Conservation (phyloP, 129 eudicot species). For the Mikania micrantha region DNA sequence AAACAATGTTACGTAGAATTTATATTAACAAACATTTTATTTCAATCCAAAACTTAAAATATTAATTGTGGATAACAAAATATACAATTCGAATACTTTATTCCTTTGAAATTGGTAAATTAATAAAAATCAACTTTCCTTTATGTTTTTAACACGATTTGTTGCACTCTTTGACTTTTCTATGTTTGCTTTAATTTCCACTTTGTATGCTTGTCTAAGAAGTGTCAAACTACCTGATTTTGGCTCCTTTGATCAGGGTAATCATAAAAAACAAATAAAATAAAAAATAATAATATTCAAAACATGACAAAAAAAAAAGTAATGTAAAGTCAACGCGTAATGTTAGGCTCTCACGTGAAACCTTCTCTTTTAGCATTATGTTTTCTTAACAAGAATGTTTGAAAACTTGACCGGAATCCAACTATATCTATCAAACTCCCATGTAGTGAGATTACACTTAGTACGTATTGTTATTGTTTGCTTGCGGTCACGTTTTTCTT, state of each 20-base stretch:
- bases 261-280: constrained; percentile 6
- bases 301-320: no score
- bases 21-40: no score
- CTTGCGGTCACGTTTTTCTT: no score
- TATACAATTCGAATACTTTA: no score
- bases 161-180: not conserved
- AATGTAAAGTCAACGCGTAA: constrained; percentile 25
- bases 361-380: constrained; percentile 7
- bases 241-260: constrained; percentile 12
- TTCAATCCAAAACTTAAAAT: no score
- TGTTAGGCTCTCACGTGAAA: constrained; percentile 19
- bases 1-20: no score
- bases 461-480: no score
- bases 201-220: not conserved
- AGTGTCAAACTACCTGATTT: constrained; percentile 22
- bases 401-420: constrained; percentile 6
- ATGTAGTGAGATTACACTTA: no score
- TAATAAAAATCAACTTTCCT: not conserved
- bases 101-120: not conserved
- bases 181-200: constrained; percentile 2
- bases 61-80: no score
- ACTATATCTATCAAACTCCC: not conserved
- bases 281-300: no score
- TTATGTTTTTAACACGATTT: not conserved
- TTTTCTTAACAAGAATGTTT: not conserved